Evolutionary conservation across 208 protist genomes (phyloP), one percentile per base, ranked within the genome.

Genomic region (Crithidia bombi): DNA sequence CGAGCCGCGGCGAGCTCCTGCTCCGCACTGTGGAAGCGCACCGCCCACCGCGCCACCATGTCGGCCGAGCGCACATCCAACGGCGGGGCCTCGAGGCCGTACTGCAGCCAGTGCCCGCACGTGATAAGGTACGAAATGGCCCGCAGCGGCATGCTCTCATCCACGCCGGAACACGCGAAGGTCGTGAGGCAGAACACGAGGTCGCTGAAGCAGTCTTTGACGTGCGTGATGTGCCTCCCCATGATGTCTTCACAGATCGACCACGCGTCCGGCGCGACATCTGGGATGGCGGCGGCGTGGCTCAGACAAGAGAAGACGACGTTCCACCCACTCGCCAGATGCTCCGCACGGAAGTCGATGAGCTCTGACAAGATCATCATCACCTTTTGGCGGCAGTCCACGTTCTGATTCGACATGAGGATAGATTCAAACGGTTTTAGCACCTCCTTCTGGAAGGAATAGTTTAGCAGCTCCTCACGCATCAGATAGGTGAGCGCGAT

Each of bases 381-480:
- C 28, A 96, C 77, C 58, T 73, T 79, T 65, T 76, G 69, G 5
- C 87, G 87, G 61, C 89, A 84, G 21, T 26, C 39, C 19, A 82
- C 72, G 65, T 88, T 81, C 44, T 86, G 73, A 66, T 92, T 93
- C 17, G 55, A 61, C 84, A 90, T 91, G 25, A 96, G 73, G 69
- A 96, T 92, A 1, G 69, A 64, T 65, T 89, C 80, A 52, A 96
- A 90, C 5, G 91, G 87, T 43, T 77, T 78, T 58, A 96, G 79
- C 55, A 92, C 85, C 62, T 92, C 84, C 67, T 93, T 93, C 69
- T 96, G 91, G 67, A 93, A 93, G 5, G 86, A 91, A 65, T 92
- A 92, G 73, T 92, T 90, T 32, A 88, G 74, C 62, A 92, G 66
- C 64, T 93, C 87, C 62, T 93, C 87, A 25, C 85, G 81, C 69